Conservation (phyloP, 1,284 basidiomycete species). For the Athelia psychrophila region DNA sequence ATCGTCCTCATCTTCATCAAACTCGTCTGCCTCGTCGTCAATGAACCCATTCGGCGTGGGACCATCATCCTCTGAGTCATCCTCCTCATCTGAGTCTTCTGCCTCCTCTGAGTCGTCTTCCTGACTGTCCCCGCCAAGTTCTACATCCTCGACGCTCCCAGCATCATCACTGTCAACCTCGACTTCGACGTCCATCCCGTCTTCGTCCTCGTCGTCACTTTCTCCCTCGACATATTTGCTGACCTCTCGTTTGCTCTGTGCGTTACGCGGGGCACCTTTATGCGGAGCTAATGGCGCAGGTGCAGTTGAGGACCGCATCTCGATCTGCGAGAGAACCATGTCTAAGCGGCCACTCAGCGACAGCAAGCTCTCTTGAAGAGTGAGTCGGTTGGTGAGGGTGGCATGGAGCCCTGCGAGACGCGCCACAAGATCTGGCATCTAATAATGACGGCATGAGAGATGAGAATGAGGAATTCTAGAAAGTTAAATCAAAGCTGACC, state of each 20-base stretch:
- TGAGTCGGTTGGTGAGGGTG: conserved; percentile 77
- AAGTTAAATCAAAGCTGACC: conserved; percentile 43
- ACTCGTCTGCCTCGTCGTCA: conserved; percentile 74
- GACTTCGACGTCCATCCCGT: conserved; percentile 66
- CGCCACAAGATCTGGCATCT: conserved; percentile 86
- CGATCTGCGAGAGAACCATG: conserved; percentile 92
- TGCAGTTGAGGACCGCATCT: conserved; percentile 69
- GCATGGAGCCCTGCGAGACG: conserved; percentile 84
- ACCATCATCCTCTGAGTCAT: conserved; percentile 50
- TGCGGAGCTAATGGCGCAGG: conserved; percentile 51
- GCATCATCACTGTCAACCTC: conserved; percentile 63
- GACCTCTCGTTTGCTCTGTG: conserved; percentile 25
- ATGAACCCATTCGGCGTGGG: conserved; percentile 61
- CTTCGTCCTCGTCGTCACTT: conserved; percentile 64
- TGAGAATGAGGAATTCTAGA: conserved; percentile 15
- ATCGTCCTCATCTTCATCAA: conserved; percentile 60
- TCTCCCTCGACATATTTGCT: conserved; percentile 75
- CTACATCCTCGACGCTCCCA: conserved; percentile 68
- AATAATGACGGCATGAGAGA: too few relatives aligned
- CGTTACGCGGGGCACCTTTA: conserved; percentile 25
- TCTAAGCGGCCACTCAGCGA: conserved; percentile 89
- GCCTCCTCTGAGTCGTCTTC: conserved; percentile 41
- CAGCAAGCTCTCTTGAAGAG: conserved; percentile 83
- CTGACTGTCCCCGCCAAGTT: conserved; percentile 56
- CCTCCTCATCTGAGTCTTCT: conserved; percentile 49